These are phyloP conservation scores for Fennellomyces sp. DNA, from an alignment of 371 early-diverging fungal genomes.

Conservation along the genomic window DNA sequence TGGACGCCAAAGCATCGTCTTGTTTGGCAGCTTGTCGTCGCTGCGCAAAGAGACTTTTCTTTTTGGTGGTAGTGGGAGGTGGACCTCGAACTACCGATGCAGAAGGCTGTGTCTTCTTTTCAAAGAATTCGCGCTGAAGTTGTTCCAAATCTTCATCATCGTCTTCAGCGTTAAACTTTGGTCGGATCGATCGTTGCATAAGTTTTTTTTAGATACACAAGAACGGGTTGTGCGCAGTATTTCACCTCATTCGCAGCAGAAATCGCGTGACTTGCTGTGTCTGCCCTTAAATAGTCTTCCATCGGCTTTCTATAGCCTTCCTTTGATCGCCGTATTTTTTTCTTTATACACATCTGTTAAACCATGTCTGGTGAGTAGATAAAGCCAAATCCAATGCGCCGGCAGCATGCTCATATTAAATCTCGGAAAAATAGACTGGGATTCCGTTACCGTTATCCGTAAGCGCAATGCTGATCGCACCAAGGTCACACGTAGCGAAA, in stretches of 20 bases:
- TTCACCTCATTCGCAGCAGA: background rate
- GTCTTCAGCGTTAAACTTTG: conserved; percentile 11
- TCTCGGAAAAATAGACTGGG: conserved; percentile 67
- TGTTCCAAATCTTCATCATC: conserved; percentile 65
- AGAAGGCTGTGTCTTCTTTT: conserved; percentile 39
- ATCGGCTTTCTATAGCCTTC: background rate
- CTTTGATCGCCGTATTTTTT: conserved; percentile 1
- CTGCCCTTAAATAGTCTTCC: no score
- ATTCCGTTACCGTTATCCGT: conserved; percentile 76
- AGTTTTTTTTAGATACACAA: background rate
- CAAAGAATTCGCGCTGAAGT: conserved; percentile 61
- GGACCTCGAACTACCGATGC: conserved; percentile 48
- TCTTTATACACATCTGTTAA: background rate
- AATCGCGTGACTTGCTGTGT: background rate
- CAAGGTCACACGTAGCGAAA: conserved; percentile 66
- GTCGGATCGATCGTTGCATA: conserved; percentile 28
- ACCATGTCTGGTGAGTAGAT: conserved; percentile 7
- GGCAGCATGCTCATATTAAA: background rate
- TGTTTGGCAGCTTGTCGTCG: conserved; percentile 20
- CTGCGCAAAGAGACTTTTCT: conserved; percentile 47
- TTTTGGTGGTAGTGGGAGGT: conserved; percentile 17
- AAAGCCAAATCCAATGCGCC: background rate
- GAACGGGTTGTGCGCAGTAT: background rate
- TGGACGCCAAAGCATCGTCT: conserved; percentile 20
- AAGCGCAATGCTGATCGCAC: conserved; percentile 68